Base-by-base conservation (phyloP, 2,329 filamentous ascomycete species). In the Cytospora piceicola region DNA sequence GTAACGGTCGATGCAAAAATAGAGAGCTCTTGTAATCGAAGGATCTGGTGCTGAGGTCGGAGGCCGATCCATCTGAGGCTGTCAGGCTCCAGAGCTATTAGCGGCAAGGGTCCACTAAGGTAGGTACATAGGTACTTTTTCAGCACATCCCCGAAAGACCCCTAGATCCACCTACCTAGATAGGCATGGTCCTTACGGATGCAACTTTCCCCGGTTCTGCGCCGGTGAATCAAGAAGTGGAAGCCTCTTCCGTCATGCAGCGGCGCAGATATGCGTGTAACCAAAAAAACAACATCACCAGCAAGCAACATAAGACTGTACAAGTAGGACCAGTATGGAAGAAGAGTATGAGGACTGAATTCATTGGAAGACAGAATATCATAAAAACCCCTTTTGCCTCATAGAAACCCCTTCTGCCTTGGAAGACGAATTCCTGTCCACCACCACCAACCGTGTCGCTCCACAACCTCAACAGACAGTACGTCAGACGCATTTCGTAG, bases 201-300 rank as follows among this genome's bases (percentile, higher is more conserved):
- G 24, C 22, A 61, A 22, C 9, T 27, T 30, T 55, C 32, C 61
- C 53, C 36, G 29, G 53, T 24, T 49, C n/a, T 14, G n/a, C 34
- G 36, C 39, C 15, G 20, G 2, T 17, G 36, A 39, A 17, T 39
- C 39, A 2, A 42, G 1, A 42, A 42, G 15, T n/a, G 4, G 39
- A 36, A 63, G 54, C 61, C 61, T 57, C 53, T 57, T 57, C 52
- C 61, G 61, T 63, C 61, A 57, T 63, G 46, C 27, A 36, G 61
- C 42, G 36, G 29, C 53, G 24, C 46, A 4, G 11, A n/a, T 46
- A 49, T 22, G n/a, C 24, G n/a, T n/a, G 24, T n/a, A 11, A 9
- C 61, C 46, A 52, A 52, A 57, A 29, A 52, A 63, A 56, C 60
- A 51, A 36, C 9, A 9, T 4, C 30, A 32, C 2, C 14, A 2